phyloP scores from a whole-genome alignment of 495 filamentous ascomycete genomes.

The Elasticomyces elasticus region DNA sequence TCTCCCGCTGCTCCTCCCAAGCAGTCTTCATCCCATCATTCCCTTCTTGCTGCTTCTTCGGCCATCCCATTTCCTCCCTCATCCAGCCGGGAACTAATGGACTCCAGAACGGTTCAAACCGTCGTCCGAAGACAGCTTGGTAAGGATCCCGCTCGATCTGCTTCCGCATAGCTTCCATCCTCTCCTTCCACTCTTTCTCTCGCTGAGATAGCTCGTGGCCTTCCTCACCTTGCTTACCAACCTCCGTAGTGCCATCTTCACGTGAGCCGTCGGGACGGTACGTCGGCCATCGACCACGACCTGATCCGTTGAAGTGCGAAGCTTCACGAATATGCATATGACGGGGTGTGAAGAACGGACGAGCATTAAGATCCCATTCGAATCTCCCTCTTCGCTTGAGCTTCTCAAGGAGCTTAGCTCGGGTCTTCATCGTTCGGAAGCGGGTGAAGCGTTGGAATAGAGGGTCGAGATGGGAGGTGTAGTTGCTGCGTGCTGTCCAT shows the following conservation, averaged over 20 bases:
- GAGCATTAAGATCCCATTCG: conserved; percentile 13
- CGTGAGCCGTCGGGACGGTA: not conserved
- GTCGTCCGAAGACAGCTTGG: conserved; percentile 19
- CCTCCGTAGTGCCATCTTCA: not conserved
- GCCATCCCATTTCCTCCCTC: conserved; percentile 19
- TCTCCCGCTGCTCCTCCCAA: not conserved
- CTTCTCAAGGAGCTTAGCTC: conserved; percentile 13
- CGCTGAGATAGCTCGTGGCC: conserved; percentile 13
- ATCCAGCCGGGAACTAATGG: conserved; percentile 22
- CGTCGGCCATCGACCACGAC: not conserved
- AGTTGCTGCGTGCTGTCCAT: conserved; percentile 1
- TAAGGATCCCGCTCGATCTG: conserved; percentile 21
- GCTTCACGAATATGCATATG: conserved; percentile 16
- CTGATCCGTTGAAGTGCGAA: conserved; percentile 6
- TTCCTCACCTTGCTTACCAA: not conserved
- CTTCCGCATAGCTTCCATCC: conserved; percentile 22
- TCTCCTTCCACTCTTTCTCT: conserved; percentile 21
- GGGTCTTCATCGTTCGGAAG: conserved; percentile 15
- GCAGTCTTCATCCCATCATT: not conserved
- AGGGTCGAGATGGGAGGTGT: conserved; percentile 13
- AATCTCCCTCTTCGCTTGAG: conserved; percentile 10
- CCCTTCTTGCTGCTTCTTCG: not conserved
- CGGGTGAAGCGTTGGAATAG: conserved; percentile 10
- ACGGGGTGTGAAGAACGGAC: conserved; percentile 20
- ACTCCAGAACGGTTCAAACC: conserved; percentile 23